phyloP scores from a whole-genome alignment of 2,329 filamentous ascomycete genomes.

The Myriosclerotinia duriaeana region DNA sequence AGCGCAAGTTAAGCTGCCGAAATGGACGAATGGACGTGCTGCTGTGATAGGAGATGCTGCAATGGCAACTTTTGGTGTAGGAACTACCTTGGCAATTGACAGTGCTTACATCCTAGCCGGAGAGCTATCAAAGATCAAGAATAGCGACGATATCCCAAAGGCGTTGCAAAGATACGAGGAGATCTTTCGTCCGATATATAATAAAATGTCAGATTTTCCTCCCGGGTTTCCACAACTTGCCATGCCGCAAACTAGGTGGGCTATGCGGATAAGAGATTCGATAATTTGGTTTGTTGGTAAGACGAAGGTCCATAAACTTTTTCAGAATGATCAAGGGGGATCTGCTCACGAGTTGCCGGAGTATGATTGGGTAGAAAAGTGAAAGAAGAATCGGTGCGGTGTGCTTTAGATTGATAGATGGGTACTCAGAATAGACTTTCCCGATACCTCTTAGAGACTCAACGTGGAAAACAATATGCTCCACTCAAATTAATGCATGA shows the following conservation, averaged over 20 bases:
- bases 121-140: conserved; percentile 41
- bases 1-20: conserved; percentile 44
- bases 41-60: conserved; percentile 57
- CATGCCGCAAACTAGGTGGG: conserved; percentile 49
- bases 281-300: conserved; percentile 43
- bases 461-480: no score
- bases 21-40: conserved; percentile 44
- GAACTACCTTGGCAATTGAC: conserved; percentile 44
- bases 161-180: conserved; percentile 43
- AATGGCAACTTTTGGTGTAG: conserved; percentile 46
- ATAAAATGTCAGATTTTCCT: conserved; percentile 36
- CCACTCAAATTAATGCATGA: no score
- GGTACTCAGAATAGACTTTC: no score
- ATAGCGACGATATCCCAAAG: conserved; percentile 37
- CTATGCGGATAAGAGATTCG: conserved; percentile 47
- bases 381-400: not conserved
- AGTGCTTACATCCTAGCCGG: conserved; percentile 50
- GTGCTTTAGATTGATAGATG: no score
- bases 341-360: conserved; percentile 42
- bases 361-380: conserved; percentile 39
- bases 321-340: conserved; percentile 40
- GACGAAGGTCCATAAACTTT: conserved; percentile 39
- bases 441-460: no score
- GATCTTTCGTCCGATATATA: conserved; percentile 39
- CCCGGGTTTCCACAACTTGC: conserved; percentile 42